phyloP scores from a whole-genome alignment of 352 stramenopile species.

The Sclerospora graminicola region DNA sequence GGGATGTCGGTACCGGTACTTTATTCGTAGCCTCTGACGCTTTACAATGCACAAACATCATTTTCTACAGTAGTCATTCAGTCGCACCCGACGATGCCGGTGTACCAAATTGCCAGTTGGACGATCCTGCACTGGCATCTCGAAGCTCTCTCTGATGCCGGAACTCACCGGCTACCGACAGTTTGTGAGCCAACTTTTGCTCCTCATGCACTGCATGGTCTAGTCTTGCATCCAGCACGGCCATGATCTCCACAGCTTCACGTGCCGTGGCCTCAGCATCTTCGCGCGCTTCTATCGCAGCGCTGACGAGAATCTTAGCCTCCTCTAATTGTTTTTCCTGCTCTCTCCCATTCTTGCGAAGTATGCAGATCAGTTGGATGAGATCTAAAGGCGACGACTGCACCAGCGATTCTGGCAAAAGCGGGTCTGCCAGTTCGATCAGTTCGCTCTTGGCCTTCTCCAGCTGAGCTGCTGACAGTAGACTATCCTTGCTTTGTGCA shows the following conservation, averaged over 20 bases:
- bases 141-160: slow-evolving; percentile 8
- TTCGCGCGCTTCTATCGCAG: slow-evolving; percentile 69
- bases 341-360: slow-evolving; percentile 57
- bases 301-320: slow-evolving; percentile 59
- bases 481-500: slow-evolving; percentile 7
- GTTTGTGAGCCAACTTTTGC: slow-evolving; percentile 11
- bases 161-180: slow-evolving; percentile 15
- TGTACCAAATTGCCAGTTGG: slow-evolving; percentile 16
- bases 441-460: slow-evolving; percentile 23
- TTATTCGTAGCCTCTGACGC: slow-evolving; percentile 13
- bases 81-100: slow-evolving; percentile 14
- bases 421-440: slow-evolving; percentile 33
- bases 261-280: slow-evolving; percentile 57
- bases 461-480: slow-evolving; percentile 11
- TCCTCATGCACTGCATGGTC: slow-evolving; percentile 45
- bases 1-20: too few relatives aligned
- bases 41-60: slow-evolving; percentile 18
- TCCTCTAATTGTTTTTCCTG: slow-evolving; percentile 70
- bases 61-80: slow-evolving; percentile 8
- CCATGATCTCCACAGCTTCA: slow-evolving; percentile 61
- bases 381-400: slow-evolving; percentile 43
- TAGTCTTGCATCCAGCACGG: slow-evolving; percentile 63
- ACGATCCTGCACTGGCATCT: slow-evolving; percentile 10
- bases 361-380: slow-evolving; percentile 54
- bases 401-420: slow-evolving; percentile 44